Evolutionary conservation across 1,284 basidiomycete species (phyloP).

Genomic region (Exsudoporus floridanus): DNA sequence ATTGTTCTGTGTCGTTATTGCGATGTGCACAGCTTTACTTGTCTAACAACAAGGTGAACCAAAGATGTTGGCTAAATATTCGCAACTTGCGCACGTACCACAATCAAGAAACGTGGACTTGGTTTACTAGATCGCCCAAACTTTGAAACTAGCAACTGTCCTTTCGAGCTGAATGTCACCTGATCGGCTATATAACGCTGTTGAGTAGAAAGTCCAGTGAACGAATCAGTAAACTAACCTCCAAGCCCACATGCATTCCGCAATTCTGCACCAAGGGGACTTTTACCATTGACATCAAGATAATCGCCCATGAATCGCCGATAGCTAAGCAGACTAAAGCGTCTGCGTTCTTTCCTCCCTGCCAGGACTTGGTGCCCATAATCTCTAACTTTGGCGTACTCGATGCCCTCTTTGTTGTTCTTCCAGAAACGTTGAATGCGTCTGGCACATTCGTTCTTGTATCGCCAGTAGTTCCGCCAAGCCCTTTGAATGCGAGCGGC

Average conservation of each 20-base stretch:
- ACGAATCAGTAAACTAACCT: conserved; percentile 48
- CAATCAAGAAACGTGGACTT: conserved; percentile 86
- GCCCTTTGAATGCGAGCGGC: conserved; percentile 95
- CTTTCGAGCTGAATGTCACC: conserved; percentile 86
- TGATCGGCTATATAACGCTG: conserved; percentile 51
- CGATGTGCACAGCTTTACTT: conserved; percentile 85
- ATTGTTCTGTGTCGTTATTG: conserved; percentile 70
- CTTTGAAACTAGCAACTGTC: conserved; percentile 86
- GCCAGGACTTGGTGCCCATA: conserved; percentile 93
- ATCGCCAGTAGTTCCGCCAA: conserved; percentile 93
- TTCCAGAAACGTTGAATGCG: conserved; percentile 99
- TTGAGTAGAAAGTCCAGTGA: neutral
- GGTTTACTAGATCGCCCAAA: conserved; percentile 87
- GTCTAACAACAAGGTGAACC: conserved; percentile 56
- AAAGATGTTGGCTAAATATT: neutral
- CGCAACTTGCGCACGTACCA: conserved; percentile 57
- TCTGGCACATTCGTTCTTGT: conserved; percentile 92
- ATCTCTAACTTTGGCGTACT: conserved; percentile 87
- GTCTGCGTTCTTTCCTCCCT: conserved; percentile 88
- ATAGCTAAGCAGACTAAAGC: conserved; percentile 93
- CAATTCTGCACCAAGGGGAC: conserved; percentile 80
- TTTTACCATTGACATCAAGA: conserved; percentile 84
- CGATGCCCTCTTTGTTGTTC: conserved; percentile 93
- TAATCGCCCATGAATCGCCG: conserved; percentile 98
- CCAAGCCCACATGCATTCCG: conserved; percentile 73